Evolutionary conservation across 2,329 filamentous ascomycete genomes (phyloP).

Genomic region (Lachnellula arida): DNA sequence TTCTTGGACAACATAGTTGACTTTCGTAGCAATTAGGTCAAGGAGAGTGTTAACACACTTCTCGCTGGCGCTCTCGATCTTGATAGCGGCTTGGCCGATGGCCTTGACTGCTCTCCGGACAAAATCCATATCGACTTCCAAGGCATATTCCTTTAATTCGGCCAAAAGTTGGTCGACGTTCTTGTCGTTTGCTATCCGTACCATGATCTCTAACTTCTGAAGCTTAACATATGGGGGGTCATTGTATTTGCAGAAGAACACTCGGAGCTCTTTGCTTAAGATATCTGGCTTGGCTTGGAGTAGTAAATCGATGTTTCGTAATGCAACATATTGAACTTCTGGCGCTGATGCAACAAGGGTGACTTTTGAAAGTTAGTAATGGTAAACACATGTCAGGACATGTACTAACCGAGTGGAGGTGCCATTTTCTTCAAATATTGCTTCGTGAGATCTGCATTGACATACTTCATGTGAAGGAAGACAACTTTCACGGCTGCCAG

Average conservation of each 20-base stretch:
- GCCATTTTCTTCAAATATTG: slow-evolving; percentile 99
- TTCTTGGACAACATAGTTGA: slow-evolving; percentile 98
- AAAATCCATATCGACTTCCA: slow-evolving; percentile 99
- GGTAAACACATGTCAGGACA: neutral
- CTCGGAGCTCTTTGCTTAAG: slow-evolving; percentile 91
- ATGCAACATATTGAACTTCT: slow-evolving; percentile 95
- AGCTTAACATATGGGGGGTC: slow-evolving; percentile 97
- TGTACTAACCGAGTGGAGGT: slow-evolving; percentile 71
- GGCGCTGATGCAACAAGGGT: slow-evolving; percentile 93
- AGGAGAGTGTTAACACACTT: slow-evolving; percentile 92
- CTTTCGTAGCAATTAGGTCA: slow-evolving; percentile 93
- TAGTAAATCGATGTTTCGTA: slow-evolving; percentile 92
- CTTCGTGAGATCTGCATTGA: slow-evolving; percentile 71
- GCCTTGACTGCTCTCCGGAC: slow-evolving; percentile 90
- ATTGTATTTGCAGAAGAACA: slow-evolving; percentile 99
- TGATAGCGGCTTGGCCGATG: slow-evolving; percentile 97
- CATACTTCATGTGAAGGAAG: slow-evolving; percentile 88
- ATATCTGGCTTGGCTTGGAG: slow-evolving; percentile 96
- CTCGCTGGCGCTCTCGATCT: slow-evolving; percentile 92
- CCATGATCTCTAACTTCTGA: slow-evolving; percentile 98
- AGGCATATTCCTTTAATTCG: slow-evolving; percentile 93
- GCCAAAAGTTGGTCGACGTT: slow-evolving; percentile 94
- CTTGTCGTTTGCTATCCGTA: slow-evolving; percentile 94
- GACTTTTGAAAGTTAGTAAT: slow-evolving; percentile 47
- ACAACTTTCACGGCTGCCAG: slow-evolving; percentile 97